Conservation (phyloP, 2,329 filamentous ascomycete genomes). For the Nemania sp. region DNA sequence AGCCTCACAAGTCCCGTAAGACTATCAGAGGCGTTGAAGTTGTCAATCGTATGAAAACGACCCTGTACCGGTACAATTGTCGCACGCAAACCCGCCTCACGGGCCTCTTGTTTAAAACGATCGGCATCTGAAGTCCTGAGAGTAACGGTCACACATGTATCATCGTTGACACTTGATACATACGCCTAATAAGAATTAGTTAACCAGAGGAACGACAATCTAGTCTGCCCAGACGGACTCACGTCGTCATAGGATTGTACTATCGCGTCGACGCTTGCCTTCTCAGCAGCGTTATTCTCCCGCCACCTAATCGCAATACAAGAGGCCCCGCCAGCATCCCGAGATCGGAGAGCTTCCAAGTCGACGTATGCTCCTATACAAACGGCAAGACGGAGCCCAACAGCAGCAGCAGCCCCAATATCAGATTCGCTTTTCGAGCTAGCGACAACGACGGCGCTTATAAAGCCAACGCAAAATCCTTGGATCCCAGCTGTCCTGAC, state of each 20-base stretch:
- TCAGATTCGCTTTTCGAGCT: slow-evolving; percentile 15
- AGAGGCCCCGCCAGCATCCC: background rate
- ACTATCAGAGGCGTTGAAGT: slow-evolving; percentile 1
- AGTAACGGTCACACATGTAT: slow-evolving; percentile 22
- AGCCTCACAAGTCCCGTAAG: background rate
- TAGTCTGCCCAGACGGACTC: background rate
- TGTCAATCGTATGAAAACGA: slow-evolving; percentile 19
- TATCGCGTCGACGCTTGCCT: background rate
- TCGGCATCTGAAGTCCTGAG: slow-evolving; percentile 2
- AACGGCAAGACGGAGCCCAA: slow-evolving; percentile 26
- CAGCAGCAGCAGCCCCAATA: slow-evolving; percentile 17
- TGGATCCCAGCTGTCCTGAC: slow-evolving; percentile 21
- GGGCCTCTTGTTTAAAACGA: background rate
- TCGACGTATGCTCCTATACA: slow-evolving; percentile 22
- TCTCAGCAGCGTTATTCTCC: background rate
- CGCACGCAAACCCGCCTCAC: slow-evolving; percentile 3
- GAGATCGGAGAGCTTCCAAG: slow-evolving; percentile 9
- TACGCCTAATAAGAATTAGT: slow-evolving; percentile 6
- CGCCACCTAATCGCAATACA: slow-evolving; percentile 23
- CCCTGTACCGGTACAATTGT: slow-evolving; percentile 19
- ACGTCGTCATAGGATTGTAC: slow-evolving; percentile 6
- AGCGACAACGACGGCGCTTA: slow-evolving; percentile 26
- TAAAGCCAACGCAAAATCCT: slow-evolving; percentile 30
- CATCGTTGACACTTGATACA: slow-evolving; percentile 18
- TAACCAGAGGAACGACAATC: background rate